Percentiles rank a stretch among this genome's conserved stretches.
These are phyloP conservation scores for Coniella vitis DNA, from an alignment of 2,329 filamentous ascomycete genomes.

Conservation along the genomic window DNA sequence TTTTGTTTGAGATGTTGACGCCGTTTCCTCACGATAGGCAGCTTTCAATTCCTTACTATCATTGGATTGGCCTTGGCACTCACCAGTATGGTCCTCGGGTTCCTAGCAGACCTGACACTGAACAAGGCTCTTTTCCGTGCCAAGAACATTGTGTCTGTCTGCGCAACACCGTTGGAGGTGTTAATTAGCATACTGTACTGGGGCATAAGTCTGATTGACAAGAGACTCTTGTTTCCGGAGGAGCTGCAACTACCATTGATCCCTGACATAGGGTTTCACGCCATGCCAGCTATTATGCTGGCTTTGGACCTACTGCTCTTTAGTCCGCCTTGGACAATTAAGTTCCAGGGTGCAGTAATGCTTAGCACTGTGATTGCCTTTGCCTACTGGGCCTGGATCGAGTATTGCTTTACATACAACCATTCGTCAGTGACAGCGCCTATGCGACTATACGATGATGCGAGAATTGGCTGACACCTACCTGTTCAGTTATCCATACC, in stretches of 20 bases:
- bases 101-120: conserved; percentile 58
- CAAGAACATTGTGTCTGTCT: conserved; percentile 62
- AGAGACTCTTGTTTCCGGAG: conserved; percentile 43
- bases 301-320: conserved; percentile 59
- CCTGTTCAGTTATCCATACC: conserved; percentile 68
- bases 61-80: conserved; percentile 58
- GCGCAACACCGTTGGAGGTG: conserved; percentile 62
- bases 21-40: background rate
- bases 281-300: conserved; percentile 57
- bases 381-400: conserved; percentile 71
- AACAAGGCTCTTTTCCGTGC: conserved; percentile 51
- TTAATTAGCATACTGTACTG: conserved; percentile 69
- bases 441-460: too few relatives aligned
- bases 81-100: conserved; percentile 52
- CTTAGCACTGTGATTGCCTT: conserved; percentile 55
- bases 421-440: conserved; percentile 43
- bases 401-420: conserved; percentile 62
- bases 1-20: background rate
- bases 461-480: conserved; percentile 8
- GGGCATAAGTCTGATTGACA: conserved; percentile 55
- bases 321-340: conserved; percentile 66
- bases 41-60: conserved; percentile 66
- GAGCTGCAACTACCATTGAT: conserved; percentile 49
- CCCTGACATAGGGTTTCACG: conserved; percentile 58
- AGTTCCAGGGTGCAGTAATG: conserved; percentile 49